These are phyloP conservation scores for Potentilla sterilis DNA, from an alignment of 306 rosid genomes.

Conservation along the genomic window DNA sequence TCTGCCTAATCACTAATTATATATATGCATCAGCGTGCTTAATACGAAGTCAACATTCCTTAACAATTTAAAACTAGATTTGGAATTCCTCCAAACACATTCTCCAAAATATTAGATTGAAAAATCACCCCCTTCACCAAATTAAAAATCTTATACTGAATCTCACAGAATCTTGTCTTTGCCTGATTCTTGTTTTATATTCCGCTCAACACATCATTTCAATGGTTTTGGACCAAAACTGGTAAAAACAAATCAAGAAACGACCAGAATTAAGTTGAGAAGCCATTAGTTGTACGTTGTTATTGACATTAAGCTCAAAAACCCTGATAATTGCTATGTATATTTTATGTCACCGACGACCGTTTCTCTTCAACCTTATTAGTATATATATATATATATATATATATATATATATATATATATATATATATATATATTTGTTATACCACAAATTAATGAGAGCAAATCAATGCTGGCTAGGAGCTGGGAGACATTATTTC, in stretches of 20 bases:
- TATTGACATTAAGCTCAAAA: background rate
- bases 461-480: background rate
- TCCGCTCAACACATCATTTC: background rate
- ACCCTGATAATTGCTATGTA: background rate
- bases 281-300: background rate
- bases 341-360: conserved; percentile 9
- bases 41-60: background rate
- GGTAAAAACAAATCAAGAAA: background rate
- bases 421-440: too few relatives aligned
- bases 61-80: background rate
- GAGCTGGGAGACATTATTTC: conserved; percentile 4
- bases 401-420: too few relatives aligned
- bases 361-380: background rate
- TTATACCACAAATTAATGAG: background rate
- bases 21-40: background rate
- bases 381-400: too few relatives aligned
- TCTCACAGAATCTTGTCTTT: background rate
- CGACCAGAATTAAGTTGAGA: background rate
- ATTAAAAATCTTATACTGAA: background rate
- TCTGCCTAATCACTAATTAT: too few relatives aligned
- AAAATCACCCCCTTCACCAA: background rate
- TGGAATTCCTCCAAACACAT: background rate
- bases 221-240: conserved; percentile 1
- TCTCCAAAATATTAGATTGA: background rate
- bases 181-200: background rate